Evolutionary conservation across 768 basidiomycete genomes (phyloP), one percentile per base, ranked within the genome.

Genomic region (Scleroderma citrinum): DNA sequence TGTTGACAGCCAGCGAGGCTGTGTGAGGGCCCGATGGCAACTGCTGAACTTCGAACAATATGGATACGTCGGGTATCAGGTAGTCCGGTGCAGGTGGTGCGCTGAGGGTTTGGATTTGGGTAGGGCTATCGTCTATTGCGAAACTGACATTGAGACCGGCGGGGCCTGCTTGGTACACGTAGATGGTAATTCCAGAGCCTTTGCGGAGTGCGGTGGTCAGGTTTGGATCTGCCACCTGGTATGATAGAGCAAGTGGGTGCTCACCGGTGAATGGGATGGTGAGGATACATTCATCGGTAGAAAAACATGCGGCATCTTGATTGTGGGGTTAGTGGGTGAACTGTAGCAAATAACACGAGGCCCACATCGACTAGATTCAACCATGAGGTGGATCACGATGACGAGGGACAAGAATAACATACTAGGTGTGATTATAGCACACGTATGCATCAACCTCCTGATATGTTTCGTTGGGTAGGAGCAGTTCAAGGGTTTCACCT

Each of bases 381-480:
- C 21, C n/a, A 47, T 35, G 29, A 54, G 36, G 52, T 48, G 17
- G 23, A 3, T 21, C 16, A 19, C 41, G 20, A 19, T 16, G 21
- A 10, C 14, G n/a, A 19, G 36, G 17, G 20, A 32, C 16, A 10
- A 37, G 26, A 40, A 3, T 6, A n/a, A 35, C 53, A 19, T 53
- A 62, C 60, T 56, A 62, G 47, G 59, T 59, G 19, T 61, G 53
- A 24, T 62, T 61, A 29, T 47, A 61, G 48, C 60, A 62, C 36
- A 58, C 51, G 24, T 34, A 61, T 2, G 60, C 41, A 49, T 62
- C 57, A 17, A 62, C 52, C 4, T 31, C 41, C 24, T 53, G 53
- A 39, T 59, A 55, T 1, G 60, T 61, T 32, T 20, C 32, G 12
- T 61, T 61, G 21, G 57, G 59, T 23, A 62, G 51, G n/a, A 51